Evolutionary conservation across 352 stramenopile species (phyloP), one percentile per base, ranked within the genome.

Genomic region (Peronospora farinosa): DNA sequence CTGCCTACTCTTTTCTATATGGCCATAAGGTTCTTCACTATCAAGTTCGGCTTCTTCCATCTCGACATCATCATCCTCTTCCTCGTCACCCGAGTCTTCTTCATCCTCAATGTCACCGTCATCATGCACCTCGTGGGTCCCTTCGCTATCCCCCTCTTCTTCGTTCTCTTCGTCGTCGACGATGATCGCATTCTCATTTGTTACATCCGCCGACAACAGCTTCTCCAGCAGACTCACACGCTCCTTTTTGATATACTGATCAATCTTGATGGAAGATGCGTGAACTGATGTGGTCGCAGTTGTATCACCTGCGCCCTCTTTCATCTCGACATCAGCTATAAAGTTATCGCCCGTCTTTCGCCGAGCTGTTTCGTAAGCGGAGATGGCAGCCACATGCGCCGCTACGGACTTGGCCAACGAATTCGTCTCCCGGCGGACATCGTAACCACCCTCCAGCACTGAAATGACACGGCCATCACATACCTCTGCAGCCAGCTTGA

Each of bases 391-490:
- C 30, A 92, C 79, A 54, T 92, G 82, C 5, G 82, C 79, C 2
- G 74, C 78, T 4, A 90, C 78, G 10, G 82, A 92, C 56, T 86
- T 86, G 47, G 82, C 82, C 35, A 93, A 54, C 49, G 79, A 84
- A 46, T 90, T 91, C 6, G 82, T 93, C 53, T 90, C 78, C 32
- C 70, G 70, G 27, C 74, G 78, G 30, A 91, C 78, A 30, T 91
- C 80, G 59, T 92, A 95, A 17, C 84, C 84, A 25, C 84, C 84
- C 47, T 95, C 84, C n/a, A 95, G 58, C 33, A 95, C 82, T 5
- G 84, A 95, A 27, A 95, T 60, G 5, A 95, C 68, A 10, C 81
- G 75, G 21, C 84, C 84, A 40, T 91, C 67, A 40, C 83, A 94
- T 49, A 83, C 83, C 28, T 87, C 74, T 31, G 75, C 69, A 2